Percentiles rank a stretch among this genome's conserved stretches.
phyloP scores from a whole-genome alignment of 306 rosid species.

The Cercis canadensis region DNA sequence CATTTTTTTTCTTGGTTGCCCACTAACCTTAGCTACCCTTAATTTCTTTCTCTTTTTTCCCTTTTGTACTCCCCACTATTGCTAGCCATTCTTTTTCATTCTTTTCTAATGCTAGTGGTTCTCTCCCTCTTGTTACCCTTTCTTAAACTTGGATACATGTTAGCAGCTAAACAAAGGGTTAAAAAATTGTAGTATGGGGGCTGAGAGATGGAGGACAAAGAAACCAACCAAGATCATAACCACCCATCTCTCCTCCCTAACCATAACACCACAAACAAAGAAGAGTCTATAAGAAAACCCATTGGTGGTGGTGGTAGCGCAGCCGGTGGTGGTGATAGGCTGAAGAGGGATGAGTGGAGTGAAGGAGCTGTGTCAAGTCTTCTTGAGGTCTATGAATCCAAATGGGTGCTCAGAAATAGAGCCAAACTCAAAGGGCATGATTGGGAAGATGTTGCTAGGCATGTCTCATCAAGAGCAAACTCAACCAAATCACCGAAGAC shows the following conservation, averaged over 20 bases:
- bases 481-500: slow-evolving; percentile 75
- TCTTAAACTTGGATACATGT: slow-evolving; percentile 46
- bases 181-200: slow-evolving; percentile 44
- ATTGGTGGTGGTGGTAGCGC: slow-evolving; percentile 2
- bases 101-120: slow-evolving; percentile 76
- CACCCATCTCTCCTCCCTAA: slow-evolving; percentile 59
- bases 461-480: slow-evolving; percentile 71
- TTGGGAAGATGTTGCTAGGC: slow-evolving; percentile 87
- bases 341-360: slow-evolving; percentile 98
- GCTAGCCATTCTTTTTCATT: slow-evolving; percentile 36
- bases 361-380: slow-evolving; percentile 95
- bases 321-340: slow-evolving; percentile 46
- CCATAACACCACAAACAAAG: slow-evolving; percentile 37
- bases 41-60: slow-evolving; percentile 12
- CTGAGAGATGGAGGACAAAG: slow-evolving; percentile 74
- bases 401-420: slow-evolving; percentile 89
- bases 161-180: slow-evolving; percentile 66
- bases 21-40: slow-evolving; percentile 39
- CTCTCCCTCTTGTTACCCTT: slow-evolving; percentile 25
- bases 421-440: slow-evolving; percentile 96
- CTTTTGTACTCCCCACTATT: slow-evolving; percentile 37
- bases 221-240: slow-evolving; percentile 48
- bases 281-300: slow-evolving; percentile 63
- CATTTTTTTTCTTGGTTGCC: slow-evolving; percentile 50
- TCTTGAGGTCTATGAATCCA: slow-evolving; percentile 80